Evolutionary conservation across 768 basidiomycete species (phyloP).

Genomic region (Cystofilobasidium bisporidii): DNA sequence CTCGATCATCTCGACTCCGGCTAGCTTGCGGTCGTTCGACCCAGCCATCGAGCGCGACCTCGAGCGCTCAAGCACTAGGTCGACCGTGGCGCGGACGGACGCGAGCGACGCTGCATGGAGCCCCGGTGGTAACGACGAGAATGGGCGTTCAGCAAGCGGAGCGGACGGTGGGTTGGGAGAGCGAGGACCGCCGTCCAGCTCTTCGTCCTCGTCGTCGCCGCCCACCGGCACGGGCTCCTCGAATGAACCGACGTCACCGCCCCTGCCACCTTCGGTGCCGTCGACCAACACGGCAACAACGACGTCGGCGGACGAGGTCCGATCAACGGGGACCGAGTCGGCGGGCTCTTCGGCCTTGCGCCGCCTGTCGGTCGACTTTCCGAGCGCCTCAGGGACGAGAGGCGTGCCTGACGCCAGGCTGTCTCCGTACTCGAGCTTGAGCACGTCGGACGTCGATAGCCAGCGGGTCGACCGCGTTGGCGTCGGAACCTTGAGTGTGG

Average conservation of each 20-base stretch:
- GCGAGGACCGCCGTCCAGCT: too few species aligned
- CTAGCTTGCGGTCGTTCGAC: slow-evolving; percentile 2
- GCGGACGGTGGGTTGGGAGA: too few species aligned
- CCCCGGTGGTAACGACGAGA: neutral
- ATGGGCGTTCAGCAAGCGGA: neutral
- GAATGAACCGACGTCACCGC: too few species aligned
- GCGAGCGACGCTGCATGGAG: neutral
- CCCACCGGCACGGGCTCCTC: too few species aligned
- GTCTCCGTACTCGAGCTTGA: neutral
- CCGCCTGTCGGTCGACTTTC: neutral
- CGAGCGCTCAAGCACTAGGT: slow-evolving; percentile 8
- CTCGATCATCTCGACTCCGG: neutral
- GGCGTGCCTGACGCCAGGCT: neutral
- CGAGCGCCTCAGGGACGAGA: neutral
- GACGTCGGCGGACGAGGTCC: too few species aligned
- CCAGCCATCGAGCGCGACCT: slow-evolving; percentile 12
- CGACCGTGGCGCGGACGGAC: neutral
- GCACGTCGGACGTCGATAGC: neutral
- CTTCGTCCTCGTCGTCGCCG: too few species aligned
- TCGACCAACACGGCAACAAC: too few species aligned
- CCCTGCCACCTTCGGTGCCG: too few species aligned
- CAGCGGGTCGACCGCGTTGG: neutral
- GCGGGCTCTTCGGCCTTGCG: too few species aligned
- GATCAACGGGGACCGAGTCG: too few species aligned
- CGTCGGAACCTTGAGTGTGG: neutral